phyloP scores from a whole-genome alignment of 441 rosid species.

The Rhodomyrtus psidioides region DNA sequence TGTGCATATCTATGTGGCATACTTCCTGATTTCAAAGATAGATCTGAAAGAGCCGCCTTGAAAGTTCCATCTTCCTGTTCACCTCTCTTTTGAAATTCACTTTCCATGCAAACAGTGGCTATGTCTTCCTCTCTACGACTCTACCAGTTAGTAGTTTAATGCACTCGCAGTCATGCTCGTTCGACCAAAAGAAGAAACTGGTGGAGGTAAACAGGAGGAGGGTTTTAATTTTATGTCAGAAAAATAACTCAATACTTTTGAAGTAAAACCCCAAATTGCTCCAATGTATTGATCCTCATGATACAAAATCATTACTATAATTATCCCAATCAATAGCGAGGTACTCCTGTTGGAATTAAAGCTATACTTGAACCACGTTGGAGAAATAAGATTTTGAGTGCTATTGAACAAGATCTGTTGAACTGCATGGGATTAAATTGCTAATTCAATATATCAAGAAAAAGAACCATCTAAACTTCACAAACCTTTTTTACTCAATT shows the following conservation, averaged over 20 bases:
- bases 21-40: neutral
- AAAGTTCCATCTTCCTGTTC: neutral
- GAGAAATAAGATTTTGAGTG: neutral
- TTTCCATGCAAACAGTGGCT: neutral
- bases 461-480: neutral
- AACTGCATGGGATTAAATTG: neutral
- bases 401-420: neutral
- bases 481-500: neutral
- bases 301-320: neutral
- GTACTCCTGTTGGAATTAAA: neutral
- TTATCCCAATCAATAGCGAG: neutral
- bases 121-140: neutral
- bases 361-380: neutral
- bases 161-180: neutral
- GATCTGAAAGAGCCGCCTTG: neutral
- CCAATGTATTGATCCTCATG: neutral
- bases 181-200: neutral
- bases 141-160: neutral
- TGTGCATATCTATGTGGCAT: neutral
- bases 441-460: neutral
- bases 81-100: neutral
- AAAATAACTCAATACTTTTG: neutral
- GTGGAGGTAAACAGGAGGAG: neutral
- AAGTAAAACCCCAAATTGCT: neutral
- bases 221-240: neutral